phyloP scores from a whole-genome alignment of 805 yeast genomes.

The Jamesozyma hellenica region DNA sequence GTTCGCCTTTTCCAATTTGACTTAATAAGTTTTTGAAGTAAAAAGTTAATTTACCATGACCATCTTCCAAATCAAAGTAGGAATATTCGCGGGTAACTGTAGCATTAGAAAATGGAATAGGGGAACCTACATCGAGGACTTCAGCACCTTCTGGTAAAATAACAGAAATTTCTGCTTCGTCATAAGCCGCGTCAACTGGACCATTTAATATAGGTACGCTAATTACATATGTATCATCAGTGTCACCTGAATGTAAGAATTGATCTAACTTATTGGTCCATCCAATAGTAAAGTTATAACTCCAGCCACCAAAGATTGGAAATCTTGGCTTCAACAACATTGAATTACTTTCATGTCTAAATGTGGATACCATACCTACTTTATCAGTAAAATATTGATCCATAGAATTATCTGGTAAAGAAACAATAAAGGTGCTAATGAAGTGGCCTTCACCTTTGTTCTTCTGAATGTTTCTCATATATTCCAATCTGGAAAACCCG shows the following conservation, averaged over 20 bases:
- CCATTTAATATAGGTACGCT: conserved; percentile 67
- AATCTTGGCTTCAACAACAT: conserved; percentile 71
- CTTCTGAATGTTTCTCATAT: conserved; percentile 34
- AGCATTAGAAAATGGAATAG: conserved; percentile 31
- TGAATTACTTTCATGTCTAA: conserved; percentile 31
- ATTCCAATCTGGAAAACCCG: conserved; percentile 76
- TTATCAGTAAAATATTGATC: conserved; percentile 77
- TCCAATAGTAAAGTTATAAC: conserved; percentile 90
- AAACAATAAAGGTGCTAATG: conserved; percentile 49
- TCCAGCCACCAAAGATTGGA: conserved; percentile 96
- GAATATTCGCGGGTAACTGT: conserved; percentile 34
- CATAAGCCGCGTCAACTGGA: conserved; percentile 60
- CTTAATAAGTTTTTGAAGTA: conserved; percentile 55
- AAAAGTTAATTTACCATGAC: conserved; percentile 67
- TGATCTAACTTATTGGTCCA: conserved; percentile 59
- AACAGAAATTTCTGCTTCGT: conserved; percentile 46
- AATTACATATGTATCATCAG: conserved; percentile 43
- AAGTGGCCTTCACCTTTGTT: conserved; percentile 33
- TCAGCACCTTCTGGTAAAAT: conserved; percentile 84
- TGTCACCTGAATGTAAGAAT: conserved; percentile 37
- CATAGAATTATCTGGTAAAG: conserved; percentile 40
- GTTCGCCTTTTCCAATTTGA: conserved; percentile 46
- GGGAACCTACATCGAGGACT: conserved; percentile 44
- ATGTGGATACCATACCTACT: conserved; percentile 89
- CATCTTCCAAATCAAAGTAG: conserved; percentile 63